phyloP scores from a whole-genome alignment of 768 basidiomycete species.

The Leucocoprinus birnbaumii region DNA sequence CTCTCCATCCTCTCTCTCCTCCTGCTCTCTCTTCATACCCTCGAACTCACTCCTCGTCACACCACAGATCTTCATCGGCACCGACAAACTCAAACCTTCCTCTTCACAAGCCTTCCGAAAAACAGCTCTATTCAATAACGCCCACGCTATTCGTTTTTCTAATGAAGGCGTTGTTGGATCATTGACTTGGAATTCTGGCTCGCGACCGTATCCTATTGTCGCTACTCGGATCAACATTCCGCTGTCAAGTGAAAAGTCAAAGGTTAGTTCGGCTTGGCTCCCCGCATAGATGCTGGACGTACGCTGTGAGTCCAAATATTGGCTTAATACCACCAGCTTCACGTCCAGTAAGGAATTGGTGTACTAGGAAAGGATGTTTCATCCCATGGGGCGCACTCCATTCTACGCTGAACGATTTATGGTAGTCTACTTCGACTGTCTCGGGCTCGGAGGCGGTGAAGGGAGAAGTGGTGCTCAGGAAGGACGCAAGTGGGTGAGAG shows the following conservation, averaged over 20 bases:
- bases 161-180: slow-evolving; percentile 30
- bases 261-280: too few relatives aligned
- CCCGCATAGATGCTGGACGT: slow-evolving; percentile 29
- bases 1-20: slow-evolving; percentile 8
- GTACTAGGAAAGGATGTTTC: slow-evolving; percentile 49
- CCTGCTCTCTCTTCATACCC: slow-evolving; percentile 13
- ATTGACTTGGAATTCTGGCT: slow-evolving; percentile 41
- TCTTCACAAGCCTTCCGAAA: slow-evolving; percentile 35
- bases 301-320: slow-evolving; percentile 89
- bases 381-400: slow-evolving; percentile 37
- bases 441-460: slow-evolving; percentile 49
- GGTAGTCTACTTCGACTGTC: slow-evolving; percentile 56
- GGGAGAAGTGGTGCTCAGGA: slow-evolving; percentile 61
- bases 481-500: slow-evolving; percentile 78
- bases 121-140: slow-evolving; percentile 31
- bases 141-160: slow-evolving; percentile 42
- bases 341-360: slow-evolving; percentile 82
- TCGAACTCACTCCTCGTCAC: slow-evolving; percentile 16
- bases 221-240: slow-evolving; percentile 44
- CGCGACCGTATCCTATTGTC: slow-evolving; percentile 39
- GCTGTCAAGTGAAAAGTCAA: slow-evolving; percentile 19
- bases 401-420: slow-evolving; percentile 56
- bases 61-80: slow-evolving; percentile 23
- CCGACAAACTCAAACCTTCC: slow-evolving; percentile 36
- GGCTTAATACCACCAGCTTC: slow-evolving; percentile 86